Conservation (phyloP, 1,139 yeast genomes). For the Candida neerlandica region DNA sequence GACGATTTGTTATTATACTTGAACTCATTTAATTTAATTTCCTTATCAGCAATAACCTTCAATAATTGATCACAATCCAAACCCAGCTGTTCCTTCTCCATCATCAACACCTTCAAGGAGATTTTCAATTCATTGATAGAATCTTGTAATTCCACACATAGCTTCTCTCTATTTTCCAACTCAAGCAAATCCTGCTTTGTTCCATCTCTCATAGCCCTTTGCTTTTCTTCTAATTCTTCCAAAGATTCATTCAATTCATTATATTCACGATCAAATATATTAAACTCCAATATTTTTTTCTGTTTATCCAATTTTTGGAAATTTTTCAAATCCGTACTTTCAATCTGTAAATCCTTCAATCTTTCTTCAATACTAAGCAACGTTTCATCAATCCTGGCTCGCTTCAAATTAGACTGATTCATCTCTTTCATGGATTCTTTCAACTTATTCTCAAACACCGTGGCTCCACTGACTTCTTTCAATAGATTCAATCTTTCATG, state of each 20-base stretch:
- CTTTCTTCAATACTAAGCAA: constrained; percentile 70
- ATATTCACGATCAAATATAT: constrained; percentile 76
- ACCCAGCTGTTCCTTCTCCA: constrained; percentile 56
- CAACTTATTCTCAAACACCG: constrained; percentile 80
- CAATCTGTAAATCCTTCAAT: constrained; percentile 76
- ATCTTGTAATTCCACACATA: constrained; percentile 50
- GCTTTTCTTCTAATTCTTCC: constrained; percentile 62
- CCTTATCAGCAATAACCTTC: constrained; percentile 42
- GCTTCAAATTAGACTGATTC: constrained; percentile 68
- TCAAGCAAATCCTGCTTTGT: constrained; percentile 47
- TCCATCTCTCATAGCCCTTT: constrained; percentile 51
- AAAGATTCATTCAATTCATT: constrained; percentile 61
- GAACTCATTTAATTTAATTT: constrained; percentile 38
- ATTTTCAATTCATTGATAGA: constrained; percentile 45
- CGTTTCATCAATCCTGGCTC: constrained; percentile 75
- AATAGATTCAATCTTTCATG: constrained; percentile 73
- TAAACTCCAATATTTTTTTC: constrained; percentile 74
- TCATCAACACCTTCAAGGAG: constrained; percentile 39
- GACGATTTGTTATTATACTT: constrained; percentile 19
- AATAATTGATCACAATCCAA: constrained; percentile 52
- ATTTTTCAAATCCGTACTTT: constrained; percentile 71
- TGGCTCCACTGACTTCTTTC: constrained; percentile 95
- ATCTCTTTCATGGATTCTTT: constrained; percentile 81
- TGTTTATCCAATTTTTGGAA: constrained; percentile 69
- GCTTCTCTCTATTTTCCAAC: constrained; percentile 49